Percentiles rank a stretch among this genome's conserved stretches.
Conservation (phyloP, 768 basidiomycete species). For the Xanthoconium stramineum region DNA sequence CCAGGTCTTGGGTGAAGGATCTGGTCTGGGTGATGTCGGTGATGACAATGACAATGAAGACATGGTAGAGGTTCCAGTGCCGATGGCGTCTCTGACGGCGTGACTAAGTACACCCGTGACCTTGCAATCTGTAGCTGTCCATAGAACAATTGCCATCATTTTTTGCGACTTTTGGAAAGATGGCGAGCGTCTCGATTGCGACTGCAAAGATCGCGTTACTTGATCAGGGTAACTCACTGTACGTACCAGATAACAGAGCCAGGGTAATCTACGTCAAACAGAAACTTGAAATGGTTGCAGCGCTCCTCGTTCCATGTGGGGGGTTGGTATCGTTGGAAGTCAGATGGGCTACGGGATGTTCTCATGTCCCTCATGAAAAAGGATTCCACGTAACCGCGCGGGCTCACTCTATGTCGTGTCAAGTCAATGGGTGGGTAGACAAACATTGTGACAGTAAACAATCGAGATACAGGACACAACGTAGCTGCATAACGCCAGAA, state of each 20-base stretch:
- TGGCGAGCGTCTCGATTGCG: too few relatives aligned
- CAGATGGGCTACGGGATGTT: too few relatives aligned
- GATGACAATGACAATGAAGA: constrained; percentile 21
- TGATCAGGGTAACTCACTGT: too few relatives aligned
- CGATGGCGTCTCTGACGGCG: constrained; percentile 14
- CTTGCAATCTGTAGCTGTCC: background rate
- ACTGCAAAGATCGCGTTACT: too few relatives aligned
- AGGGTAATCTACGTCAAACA: too few relatives aligned
- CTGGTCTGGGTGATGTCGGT: constrained; percentile 7
- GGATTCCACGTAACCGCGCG: background rate
- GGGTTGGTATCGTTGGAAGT: too few relatives aligned
- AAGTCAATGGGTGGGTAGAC: constrained; percentile 1
- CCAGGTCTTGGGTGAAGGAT: constrained; percentile 1
- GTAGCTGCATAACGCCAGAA: constrained; percentile 16
- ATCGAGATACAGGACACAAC: constrained; percentile 26
- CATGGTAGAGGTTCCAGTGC: constrained; percentile 29
- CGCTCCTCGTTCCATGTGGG: too few relatives aligned
- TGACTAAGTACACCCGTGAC: background rate
- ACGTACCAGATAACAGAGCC: too few relatives aligned
- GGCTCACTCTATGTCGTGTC: background rate
- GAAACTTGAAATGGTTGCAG: too few relatives aligned
- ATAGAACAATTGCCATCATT: background rate
- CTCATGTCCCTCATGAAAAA: too few relatives aligned
- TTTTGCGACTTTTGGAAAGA: background rate
- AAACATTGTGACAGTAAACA: constrained; percentile 21